Conservation (phyloP, 768 basidiomycete genomes). For the Termitomyces sp. region DNA sequence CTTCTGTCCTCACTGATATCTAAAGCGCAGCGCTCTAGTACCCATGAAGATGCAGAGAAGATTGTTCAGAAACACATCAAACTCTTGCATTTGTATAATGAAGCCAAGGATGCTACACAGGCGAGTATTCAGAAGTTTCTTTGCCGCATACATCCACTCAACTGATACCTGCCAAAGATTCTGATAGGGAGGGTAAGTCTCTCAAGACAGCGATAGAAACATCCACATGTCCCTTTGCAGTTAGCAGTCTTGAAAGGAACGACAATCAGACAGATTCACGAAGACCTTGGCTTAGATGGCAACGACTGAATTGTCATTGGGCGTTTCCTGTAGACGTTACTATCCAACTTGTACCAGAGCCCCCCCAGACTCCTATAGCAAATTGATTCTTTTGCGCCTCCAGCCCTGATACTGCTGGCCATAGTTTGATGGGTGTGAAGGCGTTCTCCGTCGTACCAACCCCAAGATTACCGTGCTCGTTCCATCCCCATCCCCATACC, state of each 20-base stretch:
- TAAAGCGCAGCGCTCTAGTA: constrained; percentile 8
- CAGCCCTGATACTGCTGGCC: constrained; percentile 29
- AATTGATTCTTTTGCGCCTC: neutral
- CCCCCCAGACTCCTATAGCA: constrained; percentile 32
- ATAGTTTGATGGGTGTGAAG: constrained; percentile 42
- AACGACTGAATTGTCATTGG: constrained; percentile 36
- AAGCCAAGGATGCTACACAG: constrained; percentile 81
- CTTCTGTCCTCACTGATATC: neutral
- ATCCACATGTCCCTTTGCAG: constrained; percentile 27
- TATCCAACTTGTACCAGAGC: constrained; percentile 46
- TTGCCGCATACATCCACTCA: constrained; percentile 1
- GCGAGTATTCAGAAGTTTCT: constrained; percentile 24
- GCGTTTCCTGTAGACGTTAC: constrained; percentile 7
- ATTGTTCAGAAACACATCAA: constrained; percentile 60
- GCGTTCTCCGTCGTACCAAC: constrained; percentile 55
- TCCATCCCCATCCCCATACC: constrained; percentile 95
- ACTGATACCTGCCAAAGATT: constrained; percentile 37
- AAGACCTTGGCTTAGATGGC: constrained; percentile 58
- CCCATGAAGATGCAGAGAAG: constrained; percentile 19
- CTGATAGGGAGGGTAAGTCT: constrained; percentile 69
- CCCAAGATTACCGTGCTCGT: constrained; percentile 95
- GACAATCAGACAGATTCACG: constrained; percentile 70
- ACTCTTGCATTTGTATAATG: constrained; percentile 71
- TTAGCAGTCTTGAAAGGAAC: constrained; percentile 66
- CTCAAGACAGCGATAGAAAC: neutral